Evolutionary conservation across 2,329 filamentous ascomycete species (phyloP).

Genomic region (Beauveria asiatica): DNA sequence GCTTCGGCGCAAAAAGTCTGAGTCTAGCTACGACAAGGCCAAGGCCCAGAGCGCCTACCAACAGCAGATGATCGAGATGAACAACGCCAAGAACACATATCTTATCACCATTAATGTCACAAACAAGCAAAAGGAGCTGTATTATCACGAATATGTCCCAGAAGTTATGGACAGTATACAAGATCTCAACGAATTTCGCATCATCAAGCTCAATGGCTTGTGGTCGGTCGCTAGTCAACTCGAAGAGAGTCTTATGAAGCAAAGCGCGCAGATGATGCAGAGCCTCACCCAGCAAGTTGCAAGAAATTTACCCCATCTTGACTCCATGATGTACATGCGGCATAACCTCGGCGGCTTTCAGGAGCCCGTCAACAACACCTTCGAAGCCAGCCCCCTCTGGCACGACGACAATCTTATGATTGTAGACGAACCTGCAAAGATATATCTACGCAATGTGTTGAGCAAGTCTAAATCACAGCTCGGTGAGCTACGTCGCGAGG

Average conservation of each 20-base stretch:
- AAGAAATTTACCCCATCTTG: constrained; percentile 78
- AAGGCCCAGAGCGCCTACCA: constrained; percentile 90
- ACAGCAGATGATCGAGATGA: constrained; percentile 89
- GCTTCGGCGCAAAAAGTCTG: constrained; percentile 86
- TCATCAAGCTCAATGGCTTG: constrained; percentile 71
- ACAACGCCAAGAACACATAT: constrained; percentile 97
- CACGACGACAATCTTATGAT: constrained; percentile 86
- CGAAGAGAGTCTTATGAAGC: constrained; percentile 69
- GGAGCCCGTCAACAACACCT: constrained; percentile 75
- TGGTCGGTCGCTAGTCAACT: constrained; percentile 76
- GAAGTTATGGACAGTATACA: constrained; percentile 90
- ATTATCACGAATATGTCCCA: constrained; percentile 94
- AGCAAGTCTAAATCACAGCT: constrained; percentile 83
- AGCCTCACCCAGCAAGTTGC: constrained; percentile 73
- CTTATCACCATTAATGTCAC: constrained; percentile 92
- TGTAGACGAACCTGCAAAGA: constrained; percentile 75
- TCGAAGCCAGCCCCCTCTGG: constrained; percentile 95
- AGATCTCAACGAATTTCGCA: constrained; percentile 84
- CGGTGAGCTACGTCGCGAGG: constrained; percentile 69
- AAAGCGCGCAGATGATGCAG: constrained; percentile 63
- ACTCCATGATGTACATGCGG: constrained; percentile 95
- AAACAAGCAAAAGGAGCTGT: constrained; percentile 94
- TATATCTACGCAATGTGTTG: constrained; percentile 85
- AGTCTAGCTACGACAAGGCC: constrained; percentile 85
- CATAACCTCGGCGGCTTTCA: constrained; percentile 80